phyloP scores from a whole-genome alignment of 257 asterid genomes.

The Penstemon newberryi region DNA sequence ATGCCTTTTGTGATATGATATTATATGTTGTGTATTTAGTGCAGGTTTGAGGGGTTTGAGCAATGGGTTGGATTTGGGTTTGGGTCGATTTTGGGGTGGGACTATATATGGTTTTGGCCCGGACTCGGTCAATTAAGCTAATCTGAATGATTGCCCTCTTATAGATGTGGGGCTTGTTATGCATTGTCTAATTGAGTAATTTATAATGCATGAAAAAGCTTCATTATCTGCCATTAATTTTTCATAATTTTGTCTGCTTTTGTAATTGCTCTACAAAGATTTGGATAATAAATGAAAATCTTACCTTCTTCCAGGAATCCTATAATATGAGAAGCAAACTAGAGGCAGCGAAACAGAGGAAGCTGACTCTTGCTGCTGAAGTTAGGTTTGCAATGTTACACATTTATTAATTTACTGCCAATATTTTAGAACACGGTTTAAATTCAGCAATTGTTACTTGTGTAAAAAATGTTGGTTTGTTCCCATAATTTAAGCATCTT shows the following conservation, averaged over 20 bases:
- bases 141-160: not conserved
- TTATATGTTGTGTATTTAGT: too few species aligned
- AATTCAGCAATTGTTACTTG: not conserved
- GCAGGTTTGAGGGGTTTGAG: not conserved
- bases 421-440: not conserved
- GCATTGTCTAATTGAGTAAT: not conserved
- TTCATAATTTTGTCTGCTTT: not conserved
- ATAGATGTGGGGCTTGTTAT: not conserved
- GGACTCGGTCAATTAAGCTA: too few species aligned
- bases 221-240: not conserved
- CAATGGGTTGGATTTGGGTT: not conserved
- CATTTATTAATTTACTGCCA: not conserved
- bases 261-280: not conserved
- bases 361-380: constrained; percentile 68
- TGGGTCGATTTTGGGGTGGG: too few species aligned
- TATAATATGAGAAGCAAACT: constrained; percentile 50
- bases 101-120: too few species aligned
- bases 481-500: constrained; percentile 12
- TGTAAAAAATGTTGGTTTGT: constrained; percentile 6
- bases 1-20: too few species aligned
- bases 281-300: not conserved
- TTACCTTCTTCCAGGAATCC: constrained; percentile 49
- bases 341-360: constrained; percentile 52
- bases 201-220: not conserved
- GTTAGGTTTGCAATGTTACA: constrained; percentile 55